Conservation (phyloP, 164 flowering plant genomes). For the Vitis rotundifolia region DNA sequence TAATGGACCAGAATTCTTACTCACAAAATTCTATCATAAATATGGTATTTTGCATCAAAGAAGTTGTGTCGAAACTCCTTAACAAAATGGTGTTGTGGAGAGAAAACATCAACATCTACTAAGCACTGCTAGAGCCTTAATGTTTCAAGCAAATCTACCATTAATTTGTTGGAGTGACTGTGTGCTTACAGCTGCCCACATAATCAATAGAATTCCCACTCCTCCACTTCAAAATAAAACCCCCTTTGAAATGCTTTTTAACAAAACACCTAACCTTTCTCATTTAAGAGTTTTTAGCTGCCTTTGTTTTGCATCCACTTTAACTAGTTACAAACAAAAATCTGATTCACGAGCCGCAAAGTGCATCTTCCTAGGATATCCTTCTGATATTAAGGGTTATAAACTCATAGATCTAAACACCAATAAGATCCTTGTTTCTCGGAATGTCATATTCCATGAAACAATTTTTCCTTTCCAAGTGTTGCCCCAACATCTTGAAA, state of each 20-base stretch:
- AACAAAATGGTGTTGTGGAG: no score
- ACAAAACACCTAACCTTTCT: neutral
- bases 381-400: neutral
- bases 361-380: conserved; percentile 7
- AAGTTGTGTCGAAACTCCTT: no score
- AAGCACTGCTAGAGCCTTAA: no score
- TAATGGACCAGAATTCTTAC: neutral
- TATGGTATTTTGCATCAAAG: no score
- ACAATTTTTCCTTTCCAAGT: neutral
- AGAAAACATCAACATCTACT: no score
- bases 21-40: no score
- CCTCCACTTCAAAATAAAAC: neutral
- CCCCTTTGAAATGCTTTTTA: neutral
- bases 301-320: neutral
- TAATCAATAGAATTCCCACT: neutral
- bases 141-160: no score
- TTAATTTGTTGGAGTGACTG: no score
- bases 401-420: neutral
- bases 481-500: no score
- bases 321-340: neutral
- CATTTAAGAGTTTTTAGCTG: conserved; percentile 5
- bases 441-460: conserved; percentile 9
- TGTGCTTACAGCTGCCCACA: neutral
- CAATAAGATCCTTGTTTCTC: neutral
- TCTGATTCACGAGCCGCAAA: neutral